Base-by-base conservation (phyloP, 1,284 basidiomycete genomes). In the Puccinia horiana region DNA sequence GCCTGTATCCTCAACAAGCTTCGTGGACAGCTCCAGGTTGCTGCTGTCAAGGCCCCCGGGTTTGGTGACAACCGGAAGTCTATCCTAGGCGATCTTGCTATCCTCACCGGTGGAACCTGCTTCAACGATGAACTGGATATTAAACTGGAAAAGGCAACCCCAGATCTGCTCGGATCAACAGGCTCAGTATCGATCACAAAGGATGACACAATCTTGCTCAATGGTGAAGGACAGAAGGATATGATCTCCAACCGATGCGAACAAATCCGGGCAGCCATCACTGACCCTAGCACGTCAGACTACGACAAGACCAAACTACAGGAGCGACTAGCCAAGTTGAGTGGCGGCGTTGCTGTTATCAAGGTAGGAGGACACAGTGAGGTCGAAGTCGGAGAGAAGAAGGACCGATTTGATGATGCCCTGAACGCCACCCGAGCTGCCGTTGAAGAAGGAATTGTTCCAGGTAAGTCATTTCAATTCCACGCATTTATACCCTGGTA, bases 51-150 rank as follows among this genome's bases (percentile, higher is more conserved):
- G 90, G 96, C 96, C 20, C 96, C 96, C 83, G 95, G 96, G 83
- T 98, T 99, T 87, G 96, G 96, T 87, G 96, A 98, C 89, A 98
- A 98, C 92, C 92, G 96, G 88, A 99, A 98, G 90, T 93, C 92
- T 83, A 95, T 98, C 89, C 93, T 98, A 76, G 96, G 96, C 83
- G 96, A 98, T 87, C 90, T 98, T 83, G 95, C 94, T 83, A 97
- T 98, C 89, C 92, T 99, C 85, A 98, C 96, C 18, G 96, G 96
- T 82, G 95, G 95, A 84, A 95, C 94, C 83, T 96, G 98, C 88
- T 98, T 98, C 90, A 95, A 94, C 65, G 96, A 98, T 87, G 96
- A 99, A 88, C 91, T 99, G 84, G 96, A 98, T 88, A 93, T 97
- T 89, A 98, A 98, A 89, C 93, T 98, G 83, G 95, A 98, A 88